Evolutionary conservation across 495 filamentous ascomycete species (phyloP), one percentile per base, ranked within the genome.

Genomic region (Aspergillus saccharolyticus): DNA sequence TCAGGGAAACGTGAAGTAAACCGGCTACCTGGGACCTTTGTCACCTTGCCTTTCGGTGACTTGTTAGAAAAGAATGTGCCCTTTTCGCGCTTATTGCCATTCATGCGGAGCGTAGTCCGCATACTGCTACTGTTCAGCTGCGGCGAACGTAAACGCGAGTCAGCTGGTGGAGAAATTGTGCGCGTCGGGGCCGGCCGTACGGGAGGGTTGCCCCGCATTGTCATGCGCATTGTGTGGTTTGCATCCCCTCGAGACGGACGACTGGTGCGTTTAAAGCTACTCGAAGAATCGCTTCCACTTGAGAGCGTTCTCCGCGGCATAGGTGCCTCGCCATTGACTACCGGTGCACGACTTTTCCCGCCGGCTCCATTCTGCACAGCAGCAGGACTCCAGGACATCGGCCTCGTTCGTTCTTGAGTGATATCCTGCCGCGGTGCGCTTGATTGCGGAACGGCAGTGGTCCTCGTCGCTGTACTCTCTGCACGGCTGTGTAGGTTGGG

Each of bases 251-350:
- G 69, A 24, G 66, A 52, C 30, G 76, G 71, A 33, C 71, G 63
- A 33, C 71, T 68, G 24, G 71, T 63, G 56, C 79, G 78, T 57
- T 75, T 80, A 74, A 87, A 88, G 63, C 82, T 84, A 64, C 83
- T 86, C 8, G 80, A 81, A 6, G 80, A 83, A 59, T 84, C 83
- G 54, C 82, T 85, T 50, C 79, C 83, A 62, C 81, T 80, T 0
- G 78, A 78, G 56, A 63, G 58, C 0, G 61, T 69, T 4, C 78
- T 70, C 20, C 63, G 58, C 12, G 65, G 61, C 19, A 56, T 60
- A 53, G 57, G 43, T 5, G 56, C 30, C 8, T 48, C 22, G 22
- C 55, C 55, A 16, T 55, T 61, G 17, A 39, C 39, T n/a, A 45
- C 46, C 18, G 28, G 43, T 14, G 56, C 58, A 16, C 28, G 39